Base-by-base conservation (phyloP, 176 grass and related monocot species). In the Phoenix roebelenii region DNA sequence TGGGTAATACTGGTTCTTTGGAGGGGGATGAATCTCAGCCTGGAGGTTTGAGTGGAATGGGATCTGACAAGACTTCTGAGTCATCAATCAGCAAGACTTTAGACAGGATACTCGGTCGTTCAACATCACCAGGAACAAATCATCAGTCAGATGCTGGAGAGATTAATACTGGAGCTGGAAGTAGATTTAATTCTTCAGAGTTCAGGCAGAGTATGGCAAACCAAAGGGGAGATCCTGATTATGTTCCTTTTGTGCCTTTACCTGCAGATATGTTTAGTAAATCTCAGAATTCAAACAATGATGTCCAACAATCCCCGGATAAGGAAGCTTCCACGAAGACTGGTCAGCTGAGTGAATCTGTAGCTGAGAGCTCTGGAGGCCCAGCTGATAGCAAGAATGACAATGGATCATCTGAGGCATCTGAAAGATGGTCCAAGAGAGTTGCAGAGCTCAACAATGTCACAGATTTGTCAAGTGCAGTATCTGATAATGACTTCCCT, bases 41-140 rank as follows among this genome's bases (percentile, higher is more conserved):
- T 59, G 68, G 44, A 52, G 23, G 32, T 18, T 53, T 51, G 17
- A 53, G 17, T 61, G 49, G 69, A 22, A 16, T 65, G 50, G 26
- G 66, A 65, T 29, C 51, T 23, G 19, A 30, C 25, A 7, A 68
- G 63, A 59, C 57, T 25, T 74, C 81, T 5, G 70, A 75, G 54
- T 75, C 79, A 60, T 75, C 74, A 63, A 82, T 97, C 51, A 88
- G 83, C 72, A 66, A 97, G 77, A 91, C 72, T 22, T 76, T 97
- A 71, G 87, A 97, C 75, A 82, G 87, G 76, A 88, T 97, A 69
- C 76, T 97, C 52, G 75, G 87, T 54, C 83, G 72, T 69, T 74
- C 80, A 3, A 58, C 80, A 63, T 50, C 59, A 58, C 54, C 72
- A 55, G 28, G 39, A 18, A 54, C 57, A 54, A 70, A 61, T 35